Evolutionary conservation across 441 rosid genomes (phyloP), one percentile per base, ranked within the genome.

Genomic region (Pelargonium myrrhifolium): DNA sequence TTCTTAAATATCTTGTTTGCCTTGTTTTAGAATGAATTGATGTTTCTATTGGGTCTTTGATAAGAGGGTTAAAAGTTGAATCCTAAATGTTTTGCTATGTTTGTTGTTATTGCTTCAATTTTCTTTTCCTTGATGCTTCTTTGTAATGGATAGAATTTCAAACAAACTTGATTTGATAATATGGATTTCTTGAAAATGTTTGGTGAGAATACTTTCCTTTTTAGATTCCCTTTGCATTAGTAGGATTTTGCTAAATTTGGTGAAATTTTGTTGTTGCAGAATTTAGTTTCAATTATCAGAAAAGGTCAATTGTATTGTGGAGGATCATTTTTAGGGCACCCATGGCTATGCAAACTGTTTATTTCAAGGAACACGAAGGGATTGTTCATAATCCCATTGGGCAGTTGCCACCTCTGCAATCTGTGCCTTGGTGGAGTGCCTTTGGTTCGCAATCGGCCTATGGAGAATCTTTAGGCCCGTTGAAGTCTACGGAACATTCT

Each of bases 261-360:
- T 10, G 22, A 53, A 9, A 53, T 15, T 53, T 51, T 51, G 26
- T 53, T 51, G 39, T 71, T 68, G 39, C 82, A 82, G 89, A 68
- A 72, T 70, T 62, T 71, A 14, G 68, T 66, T 72, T 65, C 68
- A 82, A 45, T 43, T 62, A 71, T 61, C 65, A 18, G 35, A 62
- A 67, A 42, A 60, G 64, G 62, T 20, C 31, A 65, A 64, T 42
- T 9, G n/a, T n/a, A 60, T 43, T 9, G 28, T 37, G 47, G 37
- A 24, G 55, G 69, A 59, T 15, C 31, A 6, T 40, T 70, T 68
- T 70, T 76, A 72, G 68, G 64, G 65, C 61, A 66, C 64, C 73
- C 72, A 92, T 90, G 94, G 89, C 94, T 76, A 86, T 82, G 97
- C 92, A 87, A 78, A 76, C 91, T 71, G 72, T 78, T 66, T 79